Base-by-base conservation (phyloP, 176 grass and related monocot species). In the Tuctoria greenei region DNA sequence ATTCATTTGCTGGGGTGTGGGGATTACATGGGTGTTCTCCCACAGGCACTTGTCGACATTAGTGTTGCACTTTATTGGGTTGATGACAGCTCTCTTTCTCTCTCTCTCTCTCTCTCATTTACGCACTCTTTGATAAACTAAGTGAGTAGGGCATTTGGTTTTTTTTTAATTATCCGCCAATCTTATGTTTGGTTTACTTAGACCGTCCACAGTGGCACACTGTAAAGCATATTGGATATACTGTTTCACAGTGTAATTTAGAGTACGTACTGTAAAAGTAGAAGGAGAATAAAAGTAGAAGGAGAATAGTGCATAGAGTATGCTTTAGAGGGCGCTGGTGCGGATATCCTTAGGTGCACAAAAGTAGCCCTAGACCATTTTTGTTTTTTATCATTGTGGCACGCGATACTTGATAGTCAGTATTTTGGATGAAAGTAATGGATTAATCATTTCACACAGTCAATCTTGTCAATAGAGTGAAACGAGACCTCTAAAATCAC, bases 1-100 rank as follows among this genome's bases (percentile, higher is more conserved):
- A 75, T 55, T 60, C 18, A 43, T 58, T 74, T 40, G 9, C 52
- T 61, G 25, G n/a, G n/a, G n/a, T n/a, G n/a, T n/a, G n/a, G 56
- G 50, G 21, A 12, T 58, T 58, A 9, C 23, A 58, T 5, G 23
- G 2, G 8, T 58, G 55, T 26, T 2, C 54, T 23, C 20, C 51
- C 51, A 55, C 8, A 2, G 31, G 2, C n/a, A 56, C 52, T 10
- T n/a, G 4, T 14, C 17, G 15, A 31, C 31, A 31, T 31, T 31
- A 31, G 31, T 1, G 31, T 31, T 31, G 31, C 31, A 31, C 31
- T 31, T 31, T 31, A 31, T 31, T 31, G 31, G 1, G 3, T 31
- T 31, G 31, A 31, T 31, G 31, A 31, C 31, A 31, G 3, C 3
- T 31, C 31, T 31, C 31, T 31, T 31, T 31, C 31, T 31, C 31